Percentiles rank a stretch among this genome's conserved stretches.
Conservation (phyloP, 2,329 filamentous ascomycete genomes). For the Colletotrichum endophyticum region DNA sequence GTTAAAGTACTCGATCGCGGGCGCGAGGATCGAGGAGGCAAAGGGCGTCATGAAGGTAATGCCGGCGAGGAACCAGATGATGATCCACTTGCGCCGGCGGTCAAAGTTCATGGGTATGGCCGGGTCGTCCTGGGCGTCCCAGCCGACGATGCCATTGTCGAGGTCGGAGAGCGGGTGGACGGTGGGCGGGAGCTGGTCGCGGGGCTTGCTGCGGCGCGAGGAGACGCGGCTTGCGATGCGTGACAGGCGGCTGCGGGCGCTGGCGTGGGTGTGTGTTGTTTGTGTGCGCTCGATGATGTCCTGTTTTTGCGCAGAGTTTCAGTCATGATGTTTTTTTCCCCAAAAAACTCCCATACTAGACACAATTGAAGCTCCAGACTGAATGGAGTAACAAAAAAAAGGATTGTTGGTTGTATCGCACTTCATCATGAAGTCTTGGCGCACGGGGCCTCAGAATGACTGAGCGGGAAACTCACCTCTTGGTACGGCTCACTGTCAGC, state of each 20-base stretch:
- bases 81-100: conserved; percentile 60
- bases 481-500: conserved; percentile 15
- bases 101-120: conserved; percentile 65
- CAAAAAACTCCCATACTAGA: not conserved
- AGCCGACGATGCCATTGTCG: conserved; percentile 59
- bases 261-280: conserved; percentile 17
- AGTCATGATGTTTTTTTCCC: not conserved
- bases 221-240: conserved; percentile 27
- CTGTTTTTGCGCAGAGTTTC: not conserved
- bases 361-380: not conserved
- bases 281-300: not conserved
- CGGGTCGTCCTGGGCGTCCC: conserved; percentile 64
- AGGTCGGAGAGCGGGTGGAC: conserved; percentile 56
- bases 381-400: not conserved
- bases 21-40: conserved; percentile 65
- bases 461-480: not conserved
- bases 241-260: conserved; percentile 28
- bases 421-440: not conserved
- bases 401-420: not conserved
- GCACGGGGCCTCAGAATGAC: not conserved
- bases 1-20: conserved; percentile 49
- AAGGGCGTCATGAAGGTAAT: conserved; percentile 72
- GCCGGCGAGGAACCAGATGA: conserved; percentile 58
- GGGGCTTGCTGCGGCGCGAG: conserved; percentile 23
- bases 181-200: conserved; percentile 35